These are phyloP conservation scores for Fusarium mangiferae DNA, from an alignment of 2,329 filamentous ascomycete species.

Conservation along the genomic window DNA sequence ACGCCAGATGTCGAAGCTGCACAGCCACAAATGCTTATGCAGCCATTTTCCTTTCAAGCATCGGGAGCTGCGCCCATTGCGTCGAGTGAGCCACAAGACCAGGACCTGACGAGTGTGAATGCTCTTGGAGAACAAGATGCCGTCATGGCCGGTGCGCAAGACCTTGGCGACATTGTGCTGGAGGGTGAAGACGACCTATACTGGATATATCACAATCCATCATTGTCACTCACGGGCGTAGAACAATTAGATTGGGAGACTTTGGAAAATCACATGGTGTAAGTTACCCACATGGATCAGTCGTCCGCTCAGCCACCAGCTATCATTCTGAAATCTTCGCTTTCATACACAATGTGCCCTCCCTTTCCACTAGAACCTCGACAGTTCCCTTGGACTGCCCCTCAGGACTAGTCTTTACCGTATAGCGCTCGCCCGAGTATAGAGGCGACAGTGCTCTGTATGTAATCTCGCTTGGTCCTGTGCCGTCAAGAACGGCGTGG, in stretches of 20 bases:
- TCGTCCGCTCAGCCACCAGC: not conserved
- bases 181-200: conserved; percentile 24
- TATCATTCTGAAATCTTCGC: not conserved
- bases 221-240: conserved; percentile 14
- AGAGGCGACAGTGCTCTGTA: not conserved
- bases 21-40: conserved; percentile 1
- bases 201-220: conserved; percentile 25
- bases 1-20: not conserved
- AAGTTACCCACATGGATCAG: not conserved
- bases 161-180: conserved; percentile 23
- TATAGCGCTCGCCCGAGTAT: not conserved
- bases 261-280: conserved; percentile 1
- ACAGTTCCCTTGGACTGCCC: not conserved
- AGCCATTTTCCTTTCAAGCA: conserved; percentile 4
- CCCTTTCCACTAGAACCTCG: not conserved
- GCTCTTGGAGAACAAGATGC: not conserved
- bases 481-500: not conserved
- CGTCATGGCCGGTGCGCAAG: conserved; percentile 1
- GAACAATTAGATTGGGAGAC: conserved; percentile 25
- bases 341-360: not conserved
- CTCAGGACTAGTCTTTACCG: not conserved
- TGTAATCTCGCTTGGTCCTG: not conserved
- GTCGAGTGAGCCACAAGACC: not conserved
- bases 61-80: not conserved
- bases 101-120: not conserved